Base-by-base conservation (phyloP, 805 yeast species). In the Yarrowia bubula region DNA sequence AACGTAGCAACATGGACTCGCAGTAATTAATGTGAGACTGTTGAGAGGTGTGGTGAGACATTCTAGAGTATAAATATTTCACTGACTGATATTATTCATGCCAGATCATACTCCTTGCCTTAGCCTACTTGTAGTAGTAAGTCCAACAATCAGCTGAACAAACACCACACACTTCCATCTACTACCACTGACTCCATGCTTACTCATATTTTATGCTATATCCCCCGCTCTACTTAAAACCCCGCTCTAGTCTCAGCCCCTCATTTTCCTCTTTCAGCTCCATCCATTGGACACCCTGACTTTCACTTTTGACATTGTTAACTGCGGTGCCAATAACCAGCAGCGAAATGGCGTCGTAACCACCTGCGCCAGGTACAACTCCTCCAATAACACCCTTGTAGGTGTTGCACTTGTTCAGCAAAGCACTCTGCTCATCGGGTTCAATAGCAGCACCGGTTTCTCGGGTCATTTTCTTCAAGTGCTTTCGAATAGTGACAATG, bases 281-380 rank as follows among this genome's bases (percentile, higher is more conserved):
- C 67, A 89, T 76, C 95, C 96, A 89, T 3, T 81, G 77, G 0
- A 89, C 92, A 15, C 76, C 75, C 4, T 71, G 64, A 66, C 86
- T 83, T 4, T 71, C 69, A 0, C 67, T 41, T 35, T 67, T 64
- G 50, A 85, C 78, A 10, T 70, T 67, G 2, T 71, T 74, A 2
- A 83, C 73, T 2, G 83, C 74, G 1, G 75, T 71, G 32, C 82
- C 84, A 1, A 83, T 79, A 2, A 88, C 87, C 32, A 95, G 75
- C 32, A 93, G 71, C 65, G 96, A 84, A 17, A 95, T 84, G 0
- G 99, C 99, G 78, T 95, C 99, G 73, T 86, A 89, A 0, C 99
- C 99, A 32, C 99, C 99, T 0, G 99, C 99, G 1, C 99, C 99
- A 0, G 99, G 99, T 3, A 95, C 96, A 38, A 95, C 92, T n/a